Base-by-base conservation (phyloP, 1,284 basidiomycete species). In the Cryptococcus maquisensis region DNA sequence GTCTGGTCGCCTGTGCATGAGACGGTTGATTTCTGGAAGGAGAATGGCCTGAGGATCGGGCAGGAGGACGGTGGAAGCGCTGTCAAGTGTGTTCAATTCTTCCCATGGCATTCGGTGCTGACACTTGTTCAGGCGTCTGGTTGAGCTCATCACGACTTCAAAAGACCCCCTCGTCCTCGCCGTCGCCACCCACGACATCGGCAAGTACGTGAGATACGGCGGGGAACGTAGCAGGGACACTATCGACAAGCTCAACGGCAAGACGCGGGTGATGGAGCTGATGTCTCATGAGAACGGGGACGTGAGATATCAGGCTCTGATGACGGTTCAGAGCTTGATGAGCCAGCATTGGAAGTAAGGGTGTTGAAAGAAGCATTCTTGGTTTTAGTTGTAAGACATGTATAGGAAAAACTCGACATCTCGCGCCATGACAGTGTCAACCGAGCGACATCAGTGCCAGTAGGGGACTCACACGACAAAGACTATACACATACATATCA, bases 1-100 rank as follows among this genome's bases (percentile, higher is more conserved):
- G 88, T 90, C 4, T 98, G 93, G 90, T 87, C 91, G 6, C 94
- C 95, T 5, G 89, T 92, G 18, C 96, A 98, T 71, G 89, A 93
- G 69, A 90, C 89, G 7, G 95, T 98, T 55, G 85, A 92, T 49
- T 99, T 99, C 77, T 98, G 95, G 95, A 90, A 89, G 69, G 91
- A 95, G 78, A 98, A 98, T 69, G 91, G 88, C 0, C 76, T 85
- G 69, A 77, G 97, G 48, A 89, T 92, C 60, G 88, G 91, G 51
- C 88, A 90, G 62, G 90, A 94, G 59, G 84, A 82, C 54, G 85
- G 89, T 67, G 82, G 85, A 58, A 84, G 86, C 64, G 85, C 89
- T 58, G 80, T 95, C 56, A 91, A 87, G 90, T 92, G 59, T 28
- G 74, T 69, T 51, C 20, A 40, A 10, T 40, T 8, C 39, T 40